Percentiles rank a stretch among this genome's conserved stretches.
These are phyloP conservation scores for Sarocladiaceae sp. DNA, from an alignment of 2,329 filamentous ascomycete genomes.

Conservation along the genomic window DNA sequence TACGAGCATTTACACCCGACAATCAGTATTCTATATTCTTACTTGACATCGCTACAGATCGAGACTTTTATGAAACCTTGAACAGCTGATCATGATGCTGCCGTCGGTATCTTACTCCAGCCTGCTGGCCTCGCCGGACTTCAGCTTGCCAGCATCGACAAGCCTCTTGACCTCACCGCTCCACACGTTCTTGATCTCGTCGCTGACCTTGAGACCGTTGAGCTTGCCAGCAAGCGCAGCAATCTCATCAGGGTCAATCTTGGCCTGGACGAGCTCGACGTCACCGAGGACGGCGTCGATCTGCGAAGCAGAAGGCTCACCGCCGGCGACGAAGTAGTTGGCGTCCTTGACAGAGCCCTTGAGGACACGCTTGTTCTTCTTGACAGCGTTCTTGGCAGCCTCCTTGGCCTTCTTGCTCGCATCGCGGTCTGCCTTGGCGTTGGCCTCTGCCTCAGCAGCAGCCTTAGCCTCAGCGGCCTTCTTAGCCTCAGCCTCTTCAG, in stretches of 20 bases:
- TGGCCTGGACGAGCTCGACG: constrained; percentile 80
- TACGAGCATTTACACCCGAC: no score
- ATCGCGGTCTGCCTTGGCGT: constrained; percentile 80
- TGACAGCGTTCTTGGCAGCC: constrained; percentile 95
- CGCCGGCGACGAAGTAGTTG: constrained; percentile 83
- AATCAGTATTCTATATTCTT: no score
- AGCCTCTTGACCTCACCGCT: constrained; percentile 72
- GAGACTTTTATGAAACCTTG: neutral
- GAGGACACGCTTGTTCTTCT: constrained; percentile 99
- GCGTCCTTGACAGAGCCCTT: constrained; percentile 93
- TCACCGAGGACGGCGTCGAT: constrained; percentile 82
- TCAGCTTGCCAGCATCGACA: constrained; percentile 77
- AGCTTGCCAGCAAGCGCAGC: constrained; percentile 79
- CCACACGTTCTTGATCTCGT: constrained; percentile 84
- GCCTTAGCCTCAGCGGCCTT: constrained; percentile 80
- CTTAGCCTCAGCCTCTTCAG: constrained; percentile 77
- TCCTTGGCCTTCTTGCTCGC: constrained; percentile 95
- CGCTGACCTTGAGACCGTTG: constrained; percentile 70
- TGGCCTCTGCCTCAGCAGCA: constrained; percentile 78
- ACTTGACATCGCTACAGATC: neutral
- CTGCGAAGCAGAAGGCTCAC: constrained; percentile 67
- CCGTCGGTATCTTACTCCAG: constrained; percentile 32
- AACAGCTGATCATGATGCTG: neutral
- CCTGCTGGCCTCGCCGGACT: constrained; percentile 75
- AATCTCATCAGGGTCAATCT: constrained; percentile 88